Evolutionary conservation across 2,329 filamentous ascomycete genomes (phyloP), one percentile per base, ranked within the genome.

Genomic region (Grosmannia penicillata): DNA sequence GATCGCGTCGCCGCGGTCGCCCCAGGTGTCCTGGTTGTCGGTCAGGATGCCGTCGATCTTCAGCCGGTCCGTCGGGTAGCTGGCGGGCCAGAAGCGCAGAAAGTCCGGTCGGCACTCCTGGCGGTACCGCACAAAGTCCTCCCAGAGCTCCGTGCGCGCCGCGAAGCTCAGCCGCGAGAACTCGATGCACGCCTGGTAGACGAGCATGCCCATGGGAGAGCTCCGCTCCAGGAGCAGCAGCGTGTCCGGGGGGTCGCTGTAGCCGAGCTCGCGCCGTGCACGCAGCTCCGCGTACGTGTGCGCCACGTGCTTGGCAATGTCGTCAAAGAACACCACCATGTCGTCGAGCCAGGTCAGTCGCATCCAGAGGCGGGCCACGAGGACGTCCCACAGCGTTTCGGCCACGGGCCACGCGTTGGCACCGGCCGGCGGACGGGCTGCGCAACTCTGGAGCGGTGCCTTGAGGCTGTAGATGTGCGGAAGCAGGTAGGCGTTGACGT

Each of bases 181-280:
- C 57, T 96, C 89, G 3, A 93, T 62, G 47, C 76, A 70, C 4
- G 82, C 72, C 49, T 80, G 72, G 37, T 87, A 72, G 14, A 95
- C 68, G 52, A 93, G 93, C 6, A 72, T 68, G 1, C 87, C 91
- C 26, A 95, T 65, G 0, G 87, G 85, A 1, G 85, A 93, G 36
- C 75, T 81, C 19, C 72, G 68, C 3, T 81, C 74, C 18, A 93
- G 62, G 18, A 70, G 66, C 45, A 86, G 72, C 33, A 63, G 63
- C 27, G 67, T 61, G 9, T 59, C 60, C 2, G 57, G 54, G 4
- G 67, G 63, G 4, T 63, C 63, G 1, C 9, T 2, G 18, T 28
- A 13, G 24, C 66, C 68, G 43, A 63, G 53, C 45, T 76, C 72
- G 9, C 63, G 62, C 37, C 75, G 64, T 34, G 60, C 60, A 28